These are phyloP conservation scores for Theileria parva DNA, from an alignment of 169 alveolate species.

Conservation along the genomic window DNA sequence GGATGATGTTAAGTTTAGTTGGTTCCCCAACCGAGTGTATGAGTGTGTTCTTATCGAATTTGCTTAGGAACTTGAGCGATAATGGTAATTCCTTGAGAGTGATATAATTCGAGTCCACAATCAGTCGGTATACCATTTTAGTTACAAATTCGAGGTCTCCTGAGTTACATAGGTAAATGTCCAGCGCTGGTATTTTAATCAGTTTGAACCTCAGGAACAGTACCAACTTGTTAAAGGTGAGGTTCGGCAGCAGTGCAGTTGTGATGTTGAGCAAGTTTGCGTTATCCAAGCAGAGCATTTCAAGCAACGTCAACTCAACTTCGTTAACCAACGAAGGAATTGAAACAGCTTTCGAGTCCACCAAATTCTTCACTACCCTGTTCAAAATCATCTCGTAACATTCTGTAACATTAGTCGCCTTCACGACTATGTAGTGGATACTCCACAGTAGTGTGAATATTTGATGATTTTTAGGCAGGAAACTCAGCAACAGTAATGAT, in stretches of 20 bases:
- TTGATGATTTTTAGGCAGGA: slow-evolving; percentile 69
- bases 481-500: slow-evolving; percentile 69
- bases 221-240: slow-evolving; percentile 41
- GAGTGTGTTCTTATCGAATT: slow-evolving; percentile 8
- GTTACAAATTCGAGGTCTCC: slow-evolving; percentile 46
- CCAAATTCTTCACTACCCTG: slow-evolving; percentile 63
- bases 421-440: slow-evolving; percentile 65
- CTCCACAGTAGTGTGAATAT: slow-evolving; percentile 71
- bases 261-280: slow-evolving; percentile 42
- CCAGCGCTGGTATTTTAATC: slow-evolving; percentile 56
- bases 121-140: slow-evolving; percentile 29
- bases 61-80: slow-evolving; percentile 22
- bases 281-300: slow-evolving; percentile 52
- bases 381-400: slow-evolving; percentile 67
- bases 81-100: slow-evolving; percentile 21
- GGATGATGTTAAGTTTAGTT: slow-evolving; percentile 8
- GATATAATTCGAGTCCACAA: slow-evolving; percentile 25
- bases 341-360: slow-evolving; percentile 62
- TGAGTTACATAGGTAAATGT: slow-evolving; percentile 38
- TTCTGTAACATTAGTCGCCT: slow-evolving; percentile 69
- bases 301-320: slow-evolving; percentile 57
- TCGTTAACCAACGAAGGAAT: slow-evolving; percentile 41
- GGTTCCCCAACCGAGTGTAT: slow-evolving; percentile 34
- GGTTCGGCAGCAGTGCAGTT: slow-evolving; percentile 52
- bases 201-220: slow-evolving; percentile 52